A percentile compares a stretch with the other conserved stretches of the same genome.
Conservation (phyloP, 2,329 filamentous ascomycete genomes). For the Colletotrichum sp. region DNA sequence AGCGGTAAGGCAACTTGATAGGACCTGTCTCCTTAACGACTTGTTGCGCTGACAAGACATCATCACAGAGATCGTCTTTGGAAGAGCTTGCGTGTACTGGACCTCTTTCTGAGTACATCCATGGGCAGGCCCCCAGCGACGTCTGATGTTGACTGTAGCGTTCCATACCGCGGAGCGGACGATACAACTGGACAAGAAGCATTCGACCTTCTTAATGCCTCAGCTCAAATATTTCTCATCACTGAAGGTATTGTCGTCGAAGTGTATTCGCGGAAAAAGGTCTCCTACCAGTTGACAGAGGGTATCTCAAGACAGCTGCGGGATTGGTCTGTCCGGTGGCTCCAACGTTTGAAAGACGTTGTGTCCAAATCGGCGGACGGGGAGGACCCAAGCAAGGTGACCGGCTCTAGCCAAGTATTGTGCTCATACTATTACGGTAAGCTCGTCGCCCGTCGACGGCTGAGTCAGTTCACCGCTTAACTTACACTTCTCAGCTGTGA, state of each 20-base stretch:
- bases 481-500: constrained; percentile 43
- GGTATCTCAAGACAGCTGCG: constrained; percentile 58
- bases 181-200: constrained; percentile 39
- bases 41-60: background rate
- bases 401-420: constrained; percentile 57
- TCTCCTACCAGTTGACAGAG: constrained; percentile 57
- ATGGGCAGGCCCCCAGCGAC: constrained; percentile 61
- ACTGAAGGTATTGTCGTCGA: constrained; percentile 55
- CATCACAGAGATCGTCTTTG: constrained; percentile 49
- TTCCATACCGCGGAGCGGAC: constrained; percentile 45
- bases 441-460: background rate
- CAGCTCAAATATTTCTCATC: constrained; percentile 58
- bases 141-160: constrained; percentile 60
- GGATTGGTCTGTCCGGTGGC: constrained; percentile 56
- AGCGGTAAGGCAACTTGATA: constrained; percentile 29
- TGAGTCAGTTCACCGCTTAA: no score
- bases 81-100: constrained; percentile 58
- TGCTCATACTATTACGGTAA: constrained; percentile 56
- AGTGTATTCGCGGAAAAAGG: constrained; percentile 58
- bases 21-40: background rate
- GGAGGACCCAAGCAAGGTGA: constrained; percentile 34
- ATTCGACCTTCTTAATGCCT: constrained; percentile 54
- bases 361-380: constrained; percentile 30
- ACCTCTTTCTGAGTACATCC: constrained; percentile 57
- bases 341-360: constrained; percentile 46